Evolutionary conservation across 1,284 basidiomycete genomes (phyloP), one percentile per base, ranked within the genome.

Genomic region (Boletus hoseneyae): DNA sequence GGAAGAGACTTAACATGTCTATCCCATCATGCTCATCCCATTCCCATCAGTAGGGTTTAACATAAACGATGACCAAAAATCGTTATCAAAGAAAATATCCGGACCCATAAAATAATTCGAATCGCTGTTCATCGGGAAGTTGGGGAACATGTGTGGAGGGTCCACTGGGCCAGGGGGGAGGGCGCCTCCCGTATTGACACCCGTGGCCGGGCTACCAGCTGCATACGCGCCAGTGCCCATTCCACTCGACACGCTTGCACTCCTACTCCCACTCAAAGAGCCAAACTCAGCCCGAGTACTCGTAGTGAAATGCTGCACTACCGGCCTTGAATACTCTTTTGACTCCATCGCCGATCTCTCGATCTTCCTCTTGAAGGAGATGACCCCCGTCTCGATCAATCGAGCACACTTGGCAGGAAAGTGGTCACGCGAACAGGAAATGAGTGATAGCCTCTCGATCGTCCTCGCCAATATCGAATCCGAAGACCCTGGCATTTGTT

Each of bases 1-100:
- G n/a, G n/a, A 39, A 45, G 12, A 36, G 34, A 47, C 21, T 29
- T 2, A 12, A 48, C 15, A 9, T 1, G 18, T 23, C 33, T 9
- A 33, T 11, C 47, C 42, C 44, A 50, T 53, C 48, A 53, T 52
- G 33, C 19, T 33, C 45, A 52, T 45, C 52, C 53, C 48, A 43
- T 42, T 50, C 12, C 50, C 58, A 35, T 64, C 62, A 2, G 57
- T 36, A 41, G 66, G 43, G 46, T 61, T 66, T 11, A 53, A 51
- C 65, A 71, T 67, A 39, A 73, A 72, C 16, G 65, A 65, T 16
- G 65, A 61, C 69, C 69, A 71, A 53, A 71, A 73, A 9, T 73
- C 67, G 16, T 62, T 58, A 36, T 73, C 69, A 13, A 70, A 57
- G 45, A 73, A 65, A 34, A 70, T 57, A 34, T 73, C 69, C 19